phyloP scores from a whole-genome alignment of 2,329 filamentous ascomycete species.

The Fusarium cicatricum region DNA sequence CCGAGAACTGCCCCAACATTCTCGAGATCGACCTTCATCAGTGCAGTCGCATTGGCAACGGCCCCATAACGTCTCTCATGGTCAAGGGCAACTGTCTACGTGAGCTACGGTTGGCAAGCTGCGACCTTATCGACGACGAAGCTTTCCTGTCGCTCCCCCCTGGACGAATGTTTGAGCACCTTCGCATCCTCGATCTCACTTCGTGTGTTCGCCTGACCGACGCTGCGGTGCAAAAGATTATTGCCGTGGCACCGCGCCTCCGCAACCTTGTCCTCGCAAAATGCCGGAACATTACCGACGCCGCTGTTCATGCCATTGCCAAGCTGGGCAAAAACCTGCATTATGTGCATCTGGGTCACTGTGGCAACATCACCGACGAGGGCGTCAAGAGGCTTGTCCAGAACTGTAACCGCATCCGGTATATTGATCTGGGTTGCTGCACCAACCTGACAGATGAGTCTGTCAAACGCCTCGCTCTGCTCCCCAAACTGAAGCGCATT shows the following conservation, averaged over 20 bases:
- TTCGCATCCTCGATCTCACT: conserved; percentile 93
- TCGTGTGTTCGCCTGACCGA: conserved; percentile 87
- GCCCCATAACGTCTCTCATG: conserved; percentile 83
- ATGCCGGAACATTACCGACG: conserved; percentile 91
- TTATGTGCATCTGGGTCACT: conserved; percentile 95
- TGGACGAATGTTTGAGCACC: conserved; percentile 78
- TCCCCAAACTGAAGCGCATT: conserved; percentile 94
- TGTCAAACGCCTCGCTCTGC: conserved; percentile 80
- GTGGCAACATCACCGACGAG: conserved; percentile 86
- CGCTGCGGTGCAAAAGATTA: conserved; percentile 86
- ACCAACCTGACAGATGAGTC: conserved; percentile 86
- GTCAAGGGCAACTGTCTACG: conserved; percentile 82
- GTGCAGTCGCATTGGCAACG: conserved; percentile 81
- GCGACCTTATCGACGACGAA: conserved; percentile 83
- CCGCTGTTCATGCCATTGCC: conserved; percentile 85
- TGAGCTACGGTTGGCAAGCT: conserved; percentile 87
- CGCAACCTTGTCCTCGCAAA: conserved; percentile 95
- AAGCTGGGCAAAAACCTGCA: conserved; percentile 94
- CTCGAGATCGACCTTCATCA: conserved; percentile 96
- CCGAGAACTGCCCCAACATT: conserved; percentile 87
- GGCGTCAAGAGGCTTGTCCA: conserved; percentile 87
- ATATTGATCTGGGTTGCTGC: conserved; percentile 98
- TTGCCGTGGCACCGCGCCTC: conserved; percentile 83
- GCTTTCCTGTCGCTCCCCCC: conserved; percentile 83
- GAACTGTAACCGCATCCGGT: conserved; percentile 90